Evolutionary conservation across 257 asterid genomes (phyloP), one percentile per base, ranked within the genome.

Genomic region (Penstemon davidsonii): DNA sequence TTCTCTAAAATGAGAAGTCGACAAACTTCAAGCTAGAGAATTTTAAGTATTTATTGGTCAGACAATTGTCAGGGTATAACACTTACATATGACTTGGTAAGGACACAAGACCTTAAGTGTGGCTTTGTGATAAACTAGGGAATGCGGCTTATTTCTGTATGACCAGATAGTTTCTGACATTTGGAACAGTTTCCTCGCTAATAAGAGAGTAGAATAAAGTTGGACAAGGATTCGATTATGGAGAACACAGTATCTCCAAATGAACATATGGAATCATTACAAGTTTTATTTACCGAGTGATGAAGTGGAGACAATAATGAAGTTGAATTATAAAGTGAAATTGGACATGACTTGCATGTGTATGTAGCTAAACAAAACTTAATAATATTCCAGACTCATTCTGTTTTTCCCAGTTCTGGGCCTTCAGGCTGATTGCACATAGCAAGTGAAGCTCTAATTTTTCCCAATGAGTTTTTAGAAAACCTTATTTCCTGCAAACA

Each of bases 401-500:
- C 19, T 52, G 6, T 49, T 42, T 43, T 62, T 15, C 18, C 67
- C 53, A 65, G 68, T 38, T 2, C 39, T 54, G 59, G 55, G 33
- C 33, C 33, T 25, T 25, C 33, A 1, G 33, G 33, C 38, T 62
- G 19, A 47, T 47, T 36, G 33, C 58, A 64, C 59, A 50, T 49
- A 49, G 69, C 15, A 64, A 47, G n/a, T n/a, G 36, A 47, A 12
- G 56, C 68, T 64, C 33, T 25, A 25, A 25, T 25, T 25, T 2
- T 49, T n/a, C 12, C 3, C 12, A 13, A 38, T 41, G 60, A 50
- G 36, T 41, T 37, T 64, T 40, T 49, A 64, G 11, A 47, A 49
- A 44, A 47, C 51, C 39, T 64, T 10, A 64, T 50, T 50, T 37
- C 51, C 12, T 36, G 69, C 25, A 36, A 37, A 65, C 25, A 65